Evolutionary conservation across 345 rosid genomes (phyloP).

Genomic region (Anacardium occidentale): DNA sequence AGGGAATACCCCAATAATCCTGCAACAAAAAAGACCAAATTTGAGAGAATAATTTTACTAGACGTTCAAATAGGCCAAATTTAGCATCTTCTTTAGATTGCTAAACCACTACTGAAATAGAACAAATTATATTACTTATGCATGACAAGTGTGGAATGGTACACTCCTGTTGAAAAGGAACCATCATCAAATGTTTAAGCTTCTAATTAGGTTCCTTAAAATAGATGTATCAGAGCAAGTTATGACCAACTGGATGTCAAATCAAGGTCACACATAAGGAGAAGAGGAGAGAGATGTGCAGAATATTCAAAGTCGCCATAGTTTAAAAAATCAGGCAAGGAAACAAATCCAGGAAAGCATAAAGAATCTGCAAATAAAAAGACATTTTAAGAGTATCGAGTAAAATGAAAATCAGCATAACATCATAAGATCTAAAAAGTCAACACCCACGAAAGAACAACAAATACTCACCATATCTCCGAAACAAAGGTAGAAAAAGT

Average conservation of each 20-base stretch:
- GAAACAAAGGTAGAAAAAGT: not conserved
- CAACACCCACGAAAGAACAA: not conserved
- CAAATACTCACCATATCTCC: not conserved
- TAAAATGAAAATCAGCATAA: not conserved
- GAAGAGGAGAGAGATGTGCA: not conserved
- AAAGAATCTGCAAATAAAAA: not conserved
- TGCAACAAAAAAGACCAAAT: constrained; percentile 12
- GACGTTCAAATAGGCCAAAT: not conserved
- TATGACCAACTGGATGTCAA: not conserved
- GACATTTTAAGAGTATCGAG: not conserved
- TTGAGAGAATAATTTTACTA: not conserved
- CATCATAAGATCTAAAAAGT: not conserved
- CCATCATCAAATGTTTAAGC: not conserved
- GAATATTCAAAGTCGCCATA: not conserved
- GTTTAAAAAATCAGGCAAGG: not conserved
- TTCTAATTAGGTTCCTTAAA: not conserved
- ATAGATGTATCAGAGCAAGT: not conserved
- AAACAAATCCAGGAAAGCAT: not conserved
- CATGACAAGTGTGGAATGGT: not conserved
- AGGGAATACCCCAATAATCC: constrained; percentile 23
- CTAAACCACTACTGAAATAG: not conserved
- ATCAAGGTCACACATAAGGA: not conserved
- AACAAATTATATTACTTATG: not conserved
- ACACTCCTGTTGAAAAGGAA: not conserved
- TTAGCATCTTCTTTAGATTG: not conserved